A percentile compares a stretch with the other conserved stretches of the same genome.
These are phyloP conservation scores for Kodamaea restingae DNA, from an alignment of 805 yeast species.

Conservation along the genomic window DNA sequence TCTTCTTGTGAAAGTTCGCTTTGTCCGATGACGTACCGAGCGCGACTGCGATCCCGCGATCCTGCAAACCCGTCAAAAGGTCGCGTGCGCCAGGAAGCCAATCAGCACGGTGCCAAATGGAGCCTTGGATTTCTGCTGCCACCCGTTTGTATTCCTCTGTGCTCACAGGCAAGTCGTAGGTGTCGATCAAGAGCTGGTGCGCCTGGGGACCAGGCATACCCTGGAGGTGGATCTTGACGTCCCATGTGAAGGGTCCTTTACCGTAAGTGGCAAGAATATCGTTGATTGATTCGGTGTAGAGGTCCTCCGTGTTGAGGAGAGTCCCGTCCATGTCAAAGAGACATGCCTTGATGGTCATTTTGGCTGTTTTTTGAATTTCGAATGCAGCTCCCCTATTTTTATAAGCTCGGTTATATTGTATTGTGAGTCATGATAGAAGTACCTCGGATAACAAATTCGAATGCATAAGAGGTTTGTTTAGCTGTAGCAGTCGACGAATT, in stretches of 20 bases:
- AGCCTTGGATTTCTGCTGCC: slow-evolving; percentile 52
- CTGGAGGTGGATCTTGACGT: slow-evolving; percentile 78
- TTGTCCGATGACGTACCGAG: slow-evolving; percentile 81
- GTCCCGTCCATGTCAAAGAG: slow-evolving; percentile 96
- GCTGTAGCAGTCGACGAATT: too few species aligned
- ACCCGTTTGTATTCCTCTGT: slow-evolving; percentile 57
- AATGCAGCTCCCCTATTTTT: background rate
- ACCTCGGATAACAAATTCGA: too few species aligned
- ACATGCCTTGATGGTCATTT: slow-evolving; percentile 50
- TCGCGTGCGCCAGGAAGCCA: slow-evolving; percentile 86
- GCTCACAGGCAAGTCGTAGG: slow-evolving; percentile 61
- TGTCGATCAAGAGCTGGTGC: slow-evolving; percentile 57
- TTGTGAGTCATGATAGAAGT: too few species aligned
- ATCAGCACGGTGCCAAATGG: slow-evolving; percentile 57
- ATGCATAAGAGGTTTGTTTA: too few species aligned
- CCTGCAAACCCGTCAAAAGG: slow-evolving; percentile 51
- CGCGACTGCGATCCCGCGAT: slow-evolving; percentile 68
- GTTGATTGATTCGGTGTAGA: slow-evolving; percentile 77
- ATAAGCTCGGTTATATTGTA: too few species aligned
- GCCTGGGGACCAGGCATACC: slow-evolving; percentile 88
- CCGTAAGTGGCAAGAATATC: slow-evolving; percentile 63
- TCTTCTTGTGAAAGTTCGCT: slow-evolving; percentile 63
- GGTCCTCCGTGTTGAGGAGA: slow-evolving; percentile 84
- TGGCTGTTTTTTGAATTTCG: background rate
- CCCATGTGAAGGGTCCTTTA: slow-evolving; percentile 86